Evolutionary conservation across 2,329 filamentous ascomycete species (phyloP).

Genomic region (Thelonectria olida): DNA sequence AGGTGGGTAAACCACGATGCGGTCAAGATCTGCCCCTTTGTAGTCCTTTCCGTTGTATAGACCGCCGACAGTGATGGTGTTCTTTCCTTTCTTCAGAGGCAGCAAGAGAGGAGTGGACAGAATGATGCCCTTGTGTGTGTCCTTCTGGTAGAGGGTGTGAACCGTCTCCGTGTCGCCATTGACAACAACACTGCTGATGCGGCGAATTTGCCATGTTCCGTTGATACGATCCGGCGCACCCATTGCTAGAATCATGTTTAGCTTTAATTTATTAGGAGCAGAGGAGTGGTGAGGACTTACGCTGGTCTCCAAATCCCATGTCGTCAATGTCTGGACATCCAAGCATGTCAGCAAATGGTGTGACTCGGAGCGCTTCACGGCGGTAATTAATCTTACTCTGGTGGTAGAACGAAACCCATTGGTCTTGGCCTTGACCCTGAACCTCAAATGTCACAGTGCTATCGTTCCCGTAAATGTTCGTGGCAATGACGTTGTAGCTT

Average conservation of each 20-base stretch:
- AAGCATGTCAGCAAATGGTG: background rate
- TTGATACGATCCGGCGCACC: slow-evolving; percentile 68
- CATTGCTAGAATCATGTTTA: slow-evolving; percentile 45
- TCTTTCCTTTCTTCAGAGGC: slow-evolving; percentile 61
- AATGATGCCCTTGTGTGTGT: slow-evolving; percentile 66
- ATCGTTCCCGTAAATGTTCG: slow-evolving; percentile 62
- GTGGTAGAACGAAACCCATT: slow-evolving; percentile 66
- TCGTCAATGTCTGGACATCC: slow-evolving; percentile 59
- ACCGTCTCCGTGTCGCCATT: slow-evolving; percentile 56
- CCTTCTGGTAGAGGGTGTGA: slow-evolving; percentile 61
- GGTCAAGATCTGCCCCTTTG: slow-evolving; percentile 67
- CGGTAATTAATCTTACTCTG: slow-evolving; percentile 47
- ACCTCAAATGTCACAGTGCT: slow-evolving; percentile 61
- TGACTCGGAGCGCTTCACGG: background rate
- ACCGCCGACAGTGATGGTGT: slow-evolving; percentile 67
- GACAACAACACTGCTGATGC: slow-evolving; percentile 68
- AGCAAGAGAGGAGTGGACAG: slow-evolving; percentile 65
- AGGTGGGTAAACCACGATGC: slow-evolving; percentile 67
- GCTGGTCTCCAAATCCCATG: slow-evolving; percentile 66
- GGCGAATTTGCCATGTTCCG: slow-evolving; percentile 66
- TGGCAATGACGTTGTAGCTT: slow-evolving; percentile 55
- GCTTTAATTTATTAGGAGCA: background rate
- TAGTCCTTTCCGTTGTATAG: slow-evolving; percentile 64
- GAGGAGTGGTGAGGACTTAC: slow-evolving; percentile 36
- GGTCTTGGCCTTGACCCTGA: slow-evolving; percentile 56